phyloP scores from a whole-genome alignment of 495 filamentous ascomycete species.

The Mycothermus thermophilus region DNA sequence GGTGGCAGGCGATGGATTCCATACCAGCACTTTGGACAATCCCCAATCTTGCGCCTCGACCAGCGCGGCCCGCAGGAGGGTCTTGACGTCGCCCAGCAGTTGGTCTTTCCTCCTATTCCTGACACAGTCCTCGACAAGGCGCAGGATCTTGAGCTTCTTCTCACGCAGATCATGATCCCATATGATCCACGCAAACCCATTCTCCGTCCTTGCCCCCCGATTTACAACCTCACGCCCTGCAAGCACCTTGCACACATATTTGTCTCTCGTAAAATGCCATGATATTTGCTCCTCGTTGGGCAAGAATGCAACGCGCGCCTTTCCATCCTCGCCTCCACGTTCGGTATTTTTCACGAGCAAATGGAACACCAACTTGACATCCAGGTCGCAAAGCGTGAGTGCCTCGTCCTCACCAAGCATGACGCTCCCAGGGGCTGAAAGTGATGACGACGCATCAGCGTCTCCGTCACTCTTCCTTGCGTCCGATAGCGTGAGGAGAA shows the following conservation, averaged over 20 bases:
- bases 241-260: constrained; percentile 7
- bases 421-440: background rate
- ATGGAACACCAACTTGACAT: constrained; percentile 2
- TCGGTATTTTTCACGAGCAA: no score
- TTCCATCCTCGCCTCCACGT: background rate
- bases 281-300: constrained; percentile 4
- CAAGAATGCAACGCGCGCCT: constrained; percentile 6
- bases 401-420: background rate
- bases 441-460: no score
- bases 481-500: background rate
- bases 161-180: constrained; percentile 14
- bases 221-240: constrained; percentile 3
- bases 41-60: constrained; percentile 8
- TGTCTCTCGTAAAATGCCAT: constrained; percentile 11
- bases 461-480: no score
- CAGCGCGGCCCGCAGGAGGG: constrained; percentile 6
- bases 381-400: constrained; percentile 1
- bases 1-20: constrained; percentile 1
- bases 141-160: constrained; percentile 10
- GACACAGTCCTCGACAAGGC: background rate
- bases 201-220: constrained; percentile 7
- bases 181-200: constrained; percentile 3
- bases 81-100: no score
- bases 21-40: constrained; percentile 11
- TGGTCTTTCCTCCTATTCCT: background rate